Evolutionary conservation across 2,329 filamentous ascomycete species (phyloP).

Genomic region (Annulohypoxylon truncatum): DNA sequence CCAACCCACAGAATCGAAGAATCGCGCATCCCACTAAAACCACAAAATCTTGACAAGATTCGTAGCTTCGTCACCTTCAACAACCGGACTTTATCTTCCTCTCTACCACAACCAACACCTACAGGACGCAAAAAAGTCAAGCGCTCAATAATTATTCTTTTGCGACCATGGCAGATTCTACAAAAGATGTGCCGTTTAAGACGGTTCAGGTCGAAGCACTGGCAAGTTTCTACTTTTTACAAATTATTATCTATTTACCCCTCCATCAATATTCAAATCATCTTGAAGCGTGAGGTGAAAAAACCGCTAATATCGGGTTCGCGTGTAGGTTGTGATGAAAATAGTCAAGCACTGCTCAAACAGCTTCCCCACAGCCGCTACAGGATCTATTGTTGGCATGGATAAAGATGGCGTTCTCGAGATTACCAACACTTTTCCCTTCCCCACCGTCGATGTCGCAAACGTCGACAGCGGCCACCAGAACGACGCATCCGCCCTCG

Average conservation of each 20-base stretch:
- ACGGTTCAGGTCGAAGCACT: slow-evolving; percentile 94
- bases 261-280: slow-evolving; percentile 48
- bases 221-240: slow-evolving; percentile 66
- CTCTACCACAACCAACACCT: slow-evolving; percentile 1
- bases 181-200: slow-evolving; percentile 79
- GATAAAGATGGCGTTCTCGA: slow-evolving; percentile 84
- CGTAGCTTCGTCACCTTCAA: slow-evolving; percentile 23
- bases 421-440: slow-evolving; percentile 94
- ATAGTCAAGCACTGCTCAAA: slow-evolving; percentile 95
- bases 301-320: slow-evolving; percentile 1
- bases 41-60: slow-evolving; percentile 45
- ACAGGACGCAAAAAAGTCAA: background rate
- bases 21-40: slow-evolving; percentile 44
- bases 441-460: slow-evolving; percentile 83
- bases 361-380: slow-evolving; percentile 87
- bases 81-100: slow-evolving; percentile 4
- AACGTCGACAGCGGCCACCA: slow-evolving; percentile 75
- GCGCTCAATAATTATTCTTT: slow-evolving; percentile 4
- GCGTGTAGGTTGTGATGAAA: slow-evolving; percentile 87
- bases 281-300: background rate
- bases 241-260: slow-evolving; percentile 51
- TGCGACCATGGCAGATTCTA: slow-evolving; percentile 67
- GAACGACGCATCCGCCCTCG: slow-evolving; percentile 78
- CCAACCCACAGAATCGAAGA: slow-evolving; percentile 44
- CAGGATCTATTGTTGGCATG: slow-evolving; percentile 93